A percentile compares a stretch with the other conserved stretches of the same genome.
phyloP scores from a whole-genome alignment of 495 filamentous ascomycete species.

The Aspergillus ostianus region DNA sequence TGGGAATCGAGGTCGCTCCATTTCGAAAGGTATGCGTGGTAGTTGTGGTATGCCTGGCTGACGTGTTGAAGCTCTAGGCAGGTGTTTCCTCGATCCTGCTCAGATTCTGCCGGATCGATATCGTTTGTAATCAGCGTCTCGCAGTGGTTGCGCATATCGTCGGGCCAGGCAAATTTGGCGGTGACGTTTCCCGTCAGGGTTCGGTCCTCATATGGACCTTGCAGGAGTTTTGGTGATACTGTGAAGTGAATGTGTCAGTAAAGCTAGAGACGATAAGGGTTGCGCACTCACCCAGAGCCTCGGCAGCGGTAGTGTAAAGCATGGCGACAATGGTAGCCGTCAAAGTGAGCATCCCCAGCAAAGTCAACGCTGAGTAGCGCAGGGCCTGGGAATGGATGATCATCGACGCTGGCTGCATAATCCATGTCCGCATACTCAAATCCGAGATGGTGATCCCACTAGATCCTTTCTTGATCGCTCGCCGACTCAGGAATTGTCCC shows the following conservation, averaged over 20 bases:
- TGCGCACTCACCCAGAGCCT: slow-evolving; percentile 51
- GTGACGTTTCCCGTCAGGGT: slow-evolving; percentile 55
- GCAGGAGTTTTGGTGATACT: slow-evolving; percentile 64
- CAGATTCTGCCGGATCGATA: slow-evolving; percentile 27
- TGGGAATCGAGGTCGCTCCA: slow-evolving; percentile 45
- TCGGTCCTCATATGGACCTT: slow-evolving; percentile 41
- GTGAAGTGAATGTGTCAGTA: neutral
- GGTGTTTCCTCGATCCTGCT: slow-evolving; percentile 34
- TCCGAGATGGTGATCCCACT: slow-evolving; percentile 68
- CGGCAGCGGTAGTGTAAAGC: slow-evolving; percentile 72
- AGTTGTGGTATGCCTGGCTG: slow-evolving; percentile 58
- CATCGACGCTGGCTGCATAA: slow-evolving; percentile 63
- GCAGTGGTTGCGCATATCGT: slow-evolving; percentile 52
- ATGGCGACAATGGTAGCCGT: slow-evolving; percentile 59
- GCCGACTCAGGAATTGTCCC: slow-evolving; percentile 66
- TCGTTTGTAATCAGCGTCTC: slow-evolving; percentile 52
- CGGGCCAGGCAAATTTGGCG: slow-evolving; percentile 56
- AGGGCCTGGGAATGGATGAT: slow-evolving; percentile 64
- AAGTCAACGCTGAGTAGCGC: slow-evolving; percentile 57
- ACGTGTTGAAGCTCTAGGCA: slow-evolving; percentile 66
- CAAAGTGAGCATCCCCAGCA: slow-evolving; percentile 58
- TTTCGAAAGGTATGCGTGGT: slow-evolving; percentile 40
- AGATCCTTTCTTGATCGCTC: slow-evolving; percentile 55
- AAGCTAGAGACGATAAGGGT: neutral
- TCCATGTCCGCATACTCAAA: slow-evolving; percentile 62